A percentile compares a stretch with the other conserved stretches of the same genome.
Conservation (phyloP, 176 grass and related monocot species). For the Triticum monococcum region DNA sequence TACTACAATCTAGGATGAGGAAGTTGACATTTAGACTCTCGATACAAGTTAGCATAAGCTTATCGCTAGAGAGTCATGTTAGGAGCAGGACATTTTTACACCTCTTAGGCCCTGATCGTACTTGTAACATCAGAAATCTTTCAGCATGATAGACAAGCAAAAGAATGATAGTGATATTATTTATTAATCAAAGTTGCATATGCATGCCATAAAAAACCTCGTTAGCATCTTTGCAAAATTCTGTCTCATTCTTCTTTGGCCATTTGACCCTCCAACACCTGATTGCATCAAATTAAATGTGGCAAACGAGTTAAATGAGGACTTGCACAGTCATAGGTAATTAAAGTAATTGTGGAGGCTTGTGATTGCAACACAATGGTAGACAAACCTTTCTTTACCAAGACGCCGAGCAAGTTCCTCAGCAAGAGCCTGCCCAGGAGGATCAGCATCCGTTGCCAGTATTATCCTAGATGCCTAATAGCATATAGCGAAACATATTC, state of each 20-base stretch:
- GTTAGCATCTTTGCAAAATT: constrained; percentile 94
- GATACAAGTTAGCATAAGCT: neutral
- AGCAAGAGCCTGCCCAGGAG: constrained; percentile 78
- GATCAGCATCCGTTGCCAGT: constrained; percentile 82
- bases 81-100: neutral
- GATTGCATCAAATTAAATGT: constrained; percentile 34
- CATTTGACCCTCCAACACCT: constrained; percentile 97
- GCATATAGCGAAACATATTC: constrained; percentile 14
- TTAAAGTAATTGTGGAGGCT: constrained; percentile 11
- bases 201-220: constrained; percentile 57
- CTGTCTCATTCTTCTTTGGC: constrained; percentile 72
- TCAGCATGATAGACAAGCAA: neutral
- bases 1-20: neutral
- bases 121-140: constrained; percentile 4
- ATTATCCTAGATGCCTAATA: constrained; percentile 94
- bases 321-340: neutral
- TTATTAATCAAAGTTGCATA: neutral
- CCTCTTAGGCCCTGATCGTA: neutral
- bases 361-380: constrained; percentile 7
- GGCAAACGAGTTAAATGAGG: constrained; percentile 23
- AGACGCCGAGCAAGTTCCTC: constrained; percentile 92
- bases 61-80: neutral
- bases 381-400: constrained; percentile 95
- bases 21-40: neutral
- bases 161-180: neutral